These are phyloP conservation scores for Aureobasidium pullulans DNA, from an alignment of 2,329 filamentous ascomycete genomes.

Conservation along the genomic window DNA sequence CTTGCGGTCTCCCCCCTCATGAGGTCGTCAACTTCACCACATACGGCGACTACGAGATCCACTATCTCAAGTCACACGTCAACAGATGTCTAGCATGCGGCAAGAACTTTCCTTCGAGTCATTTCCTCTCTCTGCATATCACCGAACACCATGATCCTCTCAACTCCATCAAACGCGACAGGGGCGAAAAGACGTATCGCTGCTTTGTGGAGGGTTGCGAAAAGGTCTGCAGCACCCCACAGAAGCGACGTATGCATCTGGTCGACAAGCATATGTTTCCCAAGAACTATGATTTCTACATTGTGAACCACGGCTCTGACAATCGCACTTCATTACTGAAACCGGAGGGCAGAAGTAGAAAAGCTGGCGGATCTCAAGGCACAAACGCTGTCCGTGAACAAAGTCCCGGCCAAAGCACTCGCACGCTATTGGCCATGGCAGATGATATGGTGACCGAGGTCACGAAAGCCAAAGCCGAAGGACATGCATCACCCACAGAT, in stretches of 20 bases:
- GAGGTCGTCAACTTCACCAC: constrained; percentile 62
- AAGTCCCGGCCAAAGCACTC: neutral
- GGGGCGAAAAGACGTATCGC: constrained; percentile 82
- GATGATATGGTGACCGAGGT: neutral
- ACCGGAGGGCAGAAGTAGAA: constrained; percentile 29
- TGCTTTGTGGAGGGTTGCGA: constrained; percentile 90
- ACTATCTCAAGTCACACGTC: constrained; percentile 73
- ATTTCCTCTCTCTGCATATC: constrained; percentile 76
- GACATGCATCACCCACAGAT: neutral
- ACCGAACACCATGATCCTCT: constrained; percentile 87
- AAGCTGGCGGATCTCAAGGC: no score
- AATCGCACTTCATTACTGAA: constrained; percentile 70
- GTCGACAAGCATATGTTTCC: constrained; percentile 95
- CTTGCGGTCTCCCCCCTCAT: constrained; percentile 77
- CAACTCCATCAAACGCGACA: constrained; percentile 60
- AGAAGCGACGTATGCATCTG: constrained; percentile 79
- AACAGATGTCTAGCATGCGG: constrained; percentile 80
- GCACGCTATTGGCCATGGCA: neutral
- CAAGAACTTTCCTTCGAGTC: constrained; percentile 79
- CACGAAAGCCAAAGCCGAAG: neutral
- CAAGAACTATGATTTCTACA: constrained; percentile 73
- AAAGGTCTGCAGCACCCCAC: constrained; percentile 70
- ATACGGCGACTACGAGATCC: constrained; percentile 76
- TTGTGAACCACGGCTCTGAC: constrained; percentile 87
- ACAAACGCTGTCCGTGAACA: neutral